Evolutionary conservation across 345 rosid species (phyloP), one percentile per base, ranked within the genome.

Genomic region (Jatropha curcas): DNA sequence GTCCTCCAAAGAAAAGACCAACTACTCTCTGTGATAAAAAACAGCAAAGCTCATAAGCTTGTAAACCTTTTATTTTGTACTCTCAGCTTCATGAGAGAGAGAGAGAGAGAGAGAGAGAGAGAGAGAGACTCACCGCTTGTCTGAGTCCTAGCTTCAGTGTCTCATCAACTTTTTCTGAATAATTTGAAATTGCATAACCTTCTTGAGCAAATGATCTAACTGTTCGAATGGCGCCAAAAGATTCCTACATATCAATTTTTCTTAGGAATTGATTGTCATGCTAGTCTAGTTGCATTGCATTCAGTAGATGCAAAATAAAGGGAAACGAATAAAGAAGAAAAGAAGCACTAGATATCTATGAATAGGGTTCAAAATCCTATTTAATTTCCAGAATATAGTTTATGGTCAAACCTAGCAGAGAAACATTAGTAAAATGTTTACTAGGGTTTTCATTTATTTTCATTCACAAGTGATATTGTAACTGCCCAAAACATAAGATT

Each of bases 171-270:
- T 94, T 89, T 68, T 87, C 80, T 1, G 95, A 85, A 81, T 94
- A 94, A 53, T 77, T 82, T 63, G 95, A 88, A 61, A 86, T 84
- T 74, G 88, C 89, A 67, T 77, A 81, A 64, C 71, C 56, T 86
- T 94, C 97, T 82, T 92, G 93, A 16, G 98, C 97, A 80, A 94
- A 92, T 74, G 97, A 89, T 82, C 98, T 87, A 59, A 94, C 97
- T 0, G 98, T 94, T 68, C 97, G 90, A 76, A 92, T 84, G 61
- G 98, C 98, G 14, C 98, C 97, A 84, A 94, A 92, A 74, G 97
- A 88, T 86, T 94, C 98, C 98, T 92, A 74, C 27, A 82, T 22
- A 81, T 69, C 46, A 74, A 60, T 35, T 41, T 63, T 65, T 33
- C 24, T 35, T 52, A 56, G 59, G 46, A 67, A n/a, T 30, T 56